Evolutionary conservation across 108 stramenopile genomes (phyloP).

Genomic region (Chaetoceros muelleri): DNA sequence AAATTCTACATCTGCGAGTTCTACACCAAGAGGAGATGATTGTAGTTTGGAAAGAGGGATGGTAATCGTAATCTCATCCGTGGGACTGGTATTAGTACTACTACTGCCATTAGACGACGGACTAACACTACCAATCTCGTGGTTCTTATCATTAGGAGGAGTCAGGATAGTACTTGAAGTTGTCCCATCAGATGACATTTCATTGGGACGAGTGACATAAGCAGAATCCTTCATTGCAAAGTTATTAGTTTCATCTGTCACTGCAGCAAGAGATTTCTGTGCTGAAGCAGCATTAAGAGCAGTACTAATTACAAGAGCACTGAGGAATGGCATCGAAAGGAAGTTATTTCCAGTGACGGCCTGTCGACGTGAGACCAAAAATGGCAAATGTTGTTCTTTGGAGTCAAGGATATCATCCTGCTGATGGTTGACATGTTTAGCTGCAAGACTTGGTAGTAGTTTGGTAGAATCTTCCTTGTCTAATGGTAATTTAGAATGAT

Average conservation of each 20-base stretch:
- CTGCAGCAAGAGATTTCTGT: slow-evolving; percentile 17
- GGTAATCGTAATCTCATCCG: slow-evolving; percentile 33
- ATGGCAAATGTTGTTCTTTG: no score
- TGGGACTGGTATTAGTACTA: slow-evolving; percentile 2
- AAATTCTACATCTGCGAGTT: slow-evolving; percentile 61
- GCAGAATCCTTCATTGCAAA: slow-evolving; percentile 28
- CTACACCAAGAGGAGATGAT: slow-evolving; percentile 45
- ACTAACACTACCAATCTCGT: background rate
- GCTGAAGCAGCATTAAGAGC: no score
- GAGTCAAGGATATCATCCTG: no score
- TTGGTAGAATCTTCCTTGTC: no score
- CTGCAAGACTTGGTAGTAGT: no score
- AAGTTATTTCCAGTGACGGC: no score
- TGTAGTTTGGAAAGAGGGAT: slow-evolving; percentile 40
- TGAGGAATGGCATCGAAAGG: no score
- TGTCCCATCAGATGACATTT: background rate
- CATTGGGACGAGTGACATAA: background rate
- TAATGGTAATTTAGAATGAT: no score
- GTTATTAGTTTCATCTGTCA: slow-evolving; percentile 57
- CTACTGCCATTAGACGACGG: background rate
- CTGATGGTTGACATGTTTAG: no score
- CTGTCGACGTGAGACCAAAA: no score
- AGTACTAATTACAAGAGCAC: no score
- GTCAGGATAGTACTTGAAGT: no score
- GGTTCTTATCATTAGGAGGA: background rate